Evolutionary conservation across 345 rosid genomes (phyloP), one percentile per base, ranked within the genome.

Genomic region (Orychophragmus violaceus): DNA sequence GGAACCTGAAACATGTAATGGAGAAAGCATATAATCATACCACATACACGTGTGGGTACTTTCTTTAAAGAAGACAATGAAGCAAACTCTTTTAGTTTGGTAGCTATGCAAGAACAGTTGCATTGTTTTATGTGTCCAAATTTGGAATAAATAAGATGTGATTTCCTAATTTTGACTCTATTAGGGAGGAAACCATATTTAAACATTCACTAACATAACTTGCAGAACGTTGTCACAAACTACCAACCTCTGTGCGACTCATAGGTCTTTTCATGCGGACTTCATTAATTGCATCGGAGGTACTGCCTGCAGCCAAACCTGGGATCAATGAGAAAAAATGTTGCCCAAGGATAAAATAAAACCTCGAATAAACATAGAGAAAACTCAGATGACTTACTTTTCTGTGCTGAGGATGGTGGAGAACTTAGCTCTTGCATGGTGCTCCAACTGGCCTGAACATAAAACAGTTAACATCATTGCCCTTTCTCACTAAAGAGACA

Each of bases 231-330:
- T 33, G 42, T 17, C 36, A 55, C 2, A 19, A 44, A 69, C 46
- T 55, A 82, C 82, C 64, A 71, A 88, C 97, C 96, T 93, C 97
- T 8, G 68, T 91, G 59, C 86, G 86, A 78, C 97, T 90, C 88
- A 84, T 87, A 29, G n/a, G n/a, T n/a, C n/a, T n/a, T n/a, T n/a
- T n/a, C n/a, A n/a, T n/a, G n/a, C n/a, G n/a, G n/a, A n/a, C n/a
- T n/a, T n/a, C n/a, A n/a, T n/a, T n/a, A n/a, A n/a, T n/a, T n/a
- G n/a, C n/a, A n/a, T n/a, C n/a, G 19, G 66, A 78, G 23, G 79
- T 76, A 75, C 87, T 81, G 69, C 82, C 78, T 28, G 81, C 44
- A 24, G 68, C 82, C 42, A 80, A 70, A 45, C 72, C 96, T 80
- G 77, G 64, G 63, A n/a, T n/a, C 27, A 51, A 58, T 33, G 16